Evolutionary conservation across 495 filamentous ascomycete genomes (phyloP).

Genomic region (Xylaria sp.): DNA sequence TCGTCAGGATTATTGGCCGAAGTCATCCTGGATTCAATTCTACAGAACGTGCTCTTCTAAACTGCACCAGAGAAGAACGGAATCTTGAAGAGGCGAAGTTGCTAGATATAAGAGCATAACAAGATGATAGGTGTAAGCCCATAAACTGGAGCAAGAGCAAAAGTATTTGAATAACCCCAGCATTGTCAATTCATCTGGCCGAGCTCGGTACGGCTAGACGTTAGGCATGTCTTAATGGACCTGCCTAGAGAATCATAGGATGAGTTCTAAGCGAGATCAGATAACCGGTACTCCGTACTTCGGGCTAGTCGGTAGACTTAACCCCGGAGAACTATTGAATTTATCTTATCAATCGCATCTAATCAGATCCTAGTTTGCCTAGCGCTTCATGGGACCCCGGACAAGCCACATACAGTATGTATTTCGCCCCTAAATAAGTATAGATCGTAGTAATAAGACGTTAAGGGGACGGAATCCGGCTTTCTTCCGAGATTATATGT

Average conservation of each 20-base stretch:
- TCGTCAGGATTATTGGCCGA: not conserved
- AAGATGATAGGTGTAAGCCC: not conserved
- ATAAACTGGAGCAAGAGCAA: not conserved
- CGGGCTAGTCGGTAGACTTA: not conserved
- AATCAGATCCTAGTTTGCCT: conserved; percentile 20
- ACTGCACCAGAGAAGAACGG: not conserved
- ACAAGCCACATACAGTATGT: not conserved
- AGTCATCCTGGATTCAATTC: conserved; percentile 7
- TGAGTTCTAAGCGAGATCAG: conserved; percentile 7
- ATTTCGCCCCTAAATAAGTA: not conserved
- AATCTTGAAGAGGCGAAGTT: not conserved
- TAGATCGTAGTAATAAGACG: not conserved
- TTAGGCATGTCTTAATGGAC: not conserved
- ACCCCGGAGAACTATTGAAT: not conserved
- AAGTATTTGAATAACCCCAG: not conserved
- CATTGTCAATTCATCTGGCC: not conserved
- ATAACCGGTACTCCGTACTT: not conserved
- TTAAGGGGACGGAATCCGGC: not conserved
- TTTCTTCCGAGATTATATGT: not conserved
- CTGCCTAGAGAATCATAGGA: not conserved
- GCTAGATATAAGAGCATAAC: not conserved
- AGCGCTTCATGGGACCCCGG: not conserved
- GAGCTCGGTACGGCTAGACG: not conserved
- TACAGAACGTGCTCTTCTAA: not conserved
- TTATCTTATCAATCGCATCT: conserved; percentile 29